Evolutionary conservation across 1,139 yeast genomes (phyloP), one percentile per base, ranked within the genome.

Genomic region (Yarrowia galli): DNA sequence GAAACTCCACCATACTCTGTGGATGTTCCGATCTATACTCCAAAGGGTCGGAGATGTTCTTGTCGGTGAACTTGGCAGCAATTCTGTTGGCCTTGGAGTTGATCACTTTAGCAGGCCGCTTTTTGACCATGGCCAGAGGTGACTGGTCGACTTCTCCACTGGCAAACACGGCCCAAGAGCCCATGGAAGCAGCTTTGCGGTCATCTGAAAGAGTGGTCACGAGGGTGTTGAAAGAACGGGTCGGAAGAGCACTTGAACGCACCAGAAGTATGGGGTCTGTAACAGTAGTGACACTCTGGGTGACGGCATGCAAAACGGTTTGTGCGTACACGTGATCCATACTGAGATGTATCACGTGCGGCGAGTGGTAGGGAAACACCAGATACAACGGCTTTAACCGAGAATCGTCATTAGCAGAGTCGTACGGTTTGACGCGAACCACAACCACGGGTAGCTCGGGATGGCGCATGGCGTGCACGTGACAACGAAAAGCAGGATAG

Each of bases 361-460:
- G 89, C 1, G 95, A 87, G 63, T 88, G 87, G 69, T 83, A 72
- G 0, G 96, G 92, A 12, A 91, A 78, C 0, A 89, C 91, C 35
- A 90, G 74, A 72, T 87, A 89, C 70, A 83, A 85, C 0, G 95
- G 89, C 70, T 80, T 84, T 71, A 87, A 80, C 2, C 64, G 64
- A 18, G 40, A 22, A 15, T 58, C 64, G 32, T 58, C 64, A 18
- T 56, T 40, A 13, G 69, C 58, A 46, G 80, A 61, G 71, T 90
- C 95, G 74, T 87, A 89, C 46, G 89, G 82, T 73, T 90, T 96
- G 25, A 90, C 80, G 61, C 96, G 77, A 6, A 89, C 80, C 22
- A 91, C 77, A 1, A 87, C 78, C 69, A 89, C 73, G 0, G 92
- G 91, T 58, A 85, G 80, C 18, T 78, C 78, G 1, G 92, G 91